These are phyloP conservation scores for Boletales sp. DNA, from an alignment of 768 basidiomycete genomes.

Conservation along the genomic window DNA sequence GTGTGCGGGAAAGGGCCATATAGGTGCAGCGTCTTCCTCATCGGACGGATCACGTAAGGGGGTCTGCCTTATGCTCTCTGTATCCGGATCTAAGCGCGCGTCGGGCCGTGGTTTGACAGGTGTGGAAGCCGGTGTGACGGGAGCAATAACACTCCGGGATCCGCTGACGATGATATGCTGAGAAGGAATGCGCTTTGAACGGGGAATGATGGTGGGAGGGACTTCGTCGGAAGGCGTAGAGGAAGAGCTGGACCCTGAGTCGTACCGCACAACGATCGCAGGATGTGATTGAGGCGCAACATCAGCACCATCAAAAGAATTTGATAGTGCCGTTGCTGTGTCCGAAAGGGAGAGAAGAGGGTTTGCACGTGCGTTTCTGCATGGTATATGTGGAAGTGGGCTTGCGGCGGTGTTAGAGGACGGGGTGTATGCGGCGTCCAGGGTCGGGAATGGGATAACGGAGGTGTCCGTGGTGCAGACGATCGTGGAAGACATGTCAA, in stretches of 20 bases:
- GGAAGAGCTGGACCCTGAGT: slow-evolving; percentile 34
- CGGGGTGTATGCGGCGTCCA: slow-evolving; percentile 25
- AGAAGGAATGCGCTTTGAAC: slow-evolving; percentile 35
- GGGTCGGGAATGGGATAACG: slow-evolving; percentile 25
- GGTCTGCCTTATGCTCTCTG: slow-evolving; percentile 11
- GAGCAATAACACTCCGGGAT: slow-evolving; percentile 30
- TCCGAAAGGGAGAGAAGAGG: slow-evolving; percentile 12
- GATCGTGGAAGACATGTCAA: slow-evolving; percentile 21
- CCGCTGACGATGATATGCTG: slow-evolving; percentile 22
- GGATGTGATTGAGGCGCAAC: slow-evolving; percentile 3
- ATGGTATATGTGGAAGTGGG: slow-evolving; percentile 63
- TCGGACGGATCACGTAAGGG: slow-evolving; percentile 29
- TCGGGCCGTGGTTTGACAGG: slow-evolving; percentile 19
- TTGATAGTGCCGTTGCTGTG: slow-evolving; percentile 4
- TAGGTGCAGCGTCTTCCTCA: slow-evolving; percentile 22
- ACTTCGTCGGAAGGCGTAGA: slow-evolving; percentile 35
- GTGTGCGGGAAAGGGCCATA: slow-evolving; percentile 19
- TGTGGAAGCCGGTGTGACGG: slow-evolving; percentile 41
- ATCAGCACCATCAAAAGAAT: slow-evolving; percentile 4
- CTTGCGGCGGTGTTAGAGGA: slow-evolving; percentile 53
- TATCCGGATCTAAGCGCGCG: slow-evolving; percentile 9
- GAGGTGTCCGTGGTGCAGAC: slow-evolving; percentile 22
- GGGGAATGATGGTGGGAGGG: slow-evolving; percentile 34
- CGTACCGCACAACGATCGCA: slow-evolving; percentile 11
- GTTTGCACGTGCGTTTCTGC: slow-evolving; percentile 34